Evolutionary conservation across 768 basidiomycete species (phyloP).

Genomic region (Leccinum pellstonianum): DNA sequence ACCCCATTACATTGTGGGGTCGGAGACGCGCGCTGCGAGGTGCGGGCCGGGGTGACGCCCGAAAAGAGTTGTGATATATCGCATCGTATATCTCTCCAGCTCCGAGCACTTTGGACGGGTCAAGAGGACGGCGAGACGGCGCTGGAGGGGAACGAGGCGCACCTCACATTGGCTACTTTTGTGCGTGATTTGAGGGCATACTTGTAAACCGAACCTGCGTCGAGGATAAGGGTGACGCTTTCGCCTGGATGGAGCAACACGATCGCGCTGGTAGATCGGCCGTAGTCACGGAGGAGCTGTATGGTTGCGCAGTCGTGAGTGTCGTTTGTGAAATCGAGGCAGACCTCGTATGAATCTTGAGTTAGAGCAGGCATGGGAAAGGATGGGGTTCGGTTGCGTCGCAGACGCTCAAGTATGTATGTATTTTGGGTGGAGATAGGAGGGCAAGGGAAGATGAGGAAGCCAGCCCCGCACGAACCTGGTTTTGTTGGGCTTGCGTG

Average conservation of each 20-base stretch:
- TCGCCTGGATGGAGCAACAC: conserved; percentile 62
- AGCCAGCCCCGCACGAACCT: conserved; percentile 25
- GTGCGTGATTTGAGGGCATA: conserved; percentile 66
- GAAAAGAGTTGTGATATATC: conserved; percentile 60
- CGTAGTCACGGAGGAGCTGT: conserved; percentile 65
- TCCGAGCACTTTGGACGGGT: conserved; percentile 47
- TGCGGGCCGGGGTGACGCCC: conserved; percentile 33
- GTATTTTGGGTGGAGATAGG: conserved; percentile 17
- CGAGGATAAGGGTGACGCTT: conserved; percentile 62
- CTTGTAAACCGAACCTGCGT: conserved; percentile 66
- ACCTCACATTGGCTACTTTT: conserved; percentile 72
- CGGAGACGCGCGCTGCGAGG: conserved; percentile 34
- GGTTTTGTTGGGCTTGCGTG: conserved; percentile 37
- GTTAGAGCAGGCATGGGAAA: conserved; percentile 56
- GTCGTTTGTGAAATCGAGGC: conserved; percentile 70
- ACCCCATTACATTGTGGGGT: conserved; percentile 49
- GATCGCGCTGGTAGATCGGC: conserved; percentile 49
- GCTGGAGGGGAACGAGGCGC: conserved; percentile 25
- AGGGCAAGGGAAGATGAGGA: conserved; percentile 18
- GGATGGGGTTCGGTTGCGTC: conserved; percentile 15
- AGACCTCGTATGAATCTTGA: conserved; percentile 57
- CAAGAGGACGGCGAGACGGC: conserved; percentile 4
- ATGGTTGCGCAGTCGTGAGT: conserved; percentile 62
- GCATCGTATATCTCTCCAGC: conserved; percentile 65
- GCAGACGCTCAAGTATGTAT: conserved; percentile 33